Evolutionary conservation across 345 rosid genomes (phyloP).

Genomic region (Arabidopsis suecica): DNA sequence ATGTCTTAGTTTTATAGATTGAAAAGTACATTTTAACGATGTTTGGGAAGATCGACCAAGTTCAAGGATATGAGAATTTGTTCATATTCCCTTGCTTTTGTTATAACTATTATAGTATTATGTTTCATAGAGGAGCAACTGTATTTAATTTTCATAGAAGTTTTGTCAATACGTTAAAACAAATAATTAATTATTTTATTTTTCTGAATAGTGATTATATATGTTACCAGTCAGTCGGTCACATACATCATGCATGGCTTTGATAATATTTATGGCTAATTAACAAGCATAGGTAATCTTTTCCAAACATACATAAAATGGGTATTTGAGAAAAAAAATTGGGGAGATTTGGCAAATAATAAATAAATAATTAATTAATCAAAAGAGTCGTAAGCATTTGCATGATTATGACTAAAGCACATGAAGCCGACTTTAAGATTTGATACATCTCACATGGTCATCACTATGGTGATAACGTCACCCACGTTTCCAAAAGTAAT

Average conservation of each 20-base stretch:
- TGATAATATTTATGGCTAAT: background rate
- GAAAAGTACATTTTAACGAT: constrained; percentile 11
- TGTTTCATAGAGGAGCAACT: background rate
- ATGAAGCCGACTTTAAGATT: constrained; percentile 38
- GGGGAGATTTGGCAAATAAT: constrained; percentile 16
- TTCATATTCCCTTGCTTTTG: background rate
- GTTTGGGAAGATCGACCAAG: background rate
- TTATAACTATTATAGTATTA: background rate
- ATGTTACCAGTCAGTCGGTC: no score
- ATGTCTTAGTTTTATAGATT: constrained; percentile 6
- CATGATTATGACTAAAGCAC: constrained; percentile 41
- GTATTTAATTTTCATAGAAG: no score
- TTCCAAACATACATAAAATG: background rate
- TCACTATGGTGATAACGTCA: constrained; percentile 33
- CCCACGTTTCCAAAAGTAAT: constrained; percentile 39
- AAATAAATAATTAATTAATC: background rate
- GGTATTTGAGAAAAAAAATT: background rate
- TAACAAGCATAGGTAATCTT: background rate
- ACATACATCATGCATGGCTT: no score
- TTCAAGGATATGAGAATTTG: background rate
- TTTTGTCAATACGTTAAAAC: no score
- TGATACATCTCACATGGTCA: constrained; percentile 42
- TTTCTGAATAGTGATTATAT: no score
- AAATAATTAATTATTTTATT: no score
- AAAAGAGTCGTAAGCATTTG: constrained; percentile 35